Base-by-base conservation (phyloP, 2,329 filamentous ascomycete species). In the Sporothrix protearum region DNA sequence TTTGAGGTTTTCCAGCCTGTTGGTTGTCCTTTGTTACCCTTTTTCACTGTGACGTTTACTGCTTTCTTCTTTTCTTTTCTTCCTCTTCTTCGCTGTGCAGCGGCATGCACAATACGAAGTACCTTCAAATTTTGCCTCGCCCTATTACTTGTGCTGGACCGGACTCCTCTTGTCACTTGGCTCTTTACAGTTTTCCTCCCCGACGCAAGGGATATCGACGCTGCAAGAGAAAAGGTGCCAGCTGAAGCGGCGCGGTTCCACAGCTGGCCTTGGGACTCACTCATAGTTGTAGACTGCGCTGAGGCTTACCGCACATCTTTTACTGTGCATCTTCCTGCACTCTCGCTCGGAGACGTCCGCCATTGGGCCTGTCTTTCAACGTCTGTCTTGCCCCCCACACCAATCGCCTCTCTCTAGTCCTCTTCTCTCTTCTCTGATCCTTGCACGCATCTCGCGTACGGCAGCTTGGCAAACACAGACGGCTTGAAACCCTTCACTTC, bases 181-280 rank as follows among this genome's bases (percentile, higher is more conserved):
- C 49, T 16, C n/a, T 3, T 39, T 25, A 12, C 4, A 7, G 14
- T 66, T 55, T 19, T n/a, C 25, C 10, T 28, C 57, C 22, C 53
- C 42, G 57, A 70, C 42, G 68, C 68, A 70, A 70, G 68, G 68
- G 68, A 70, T 42, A 64, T 53, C 64, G 28, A 45, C 64, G 45
- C 57, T 70, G 68, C 55, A 70, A 70, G 68, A 57, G 36, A 45
- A 25, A 12, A n/a, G 45, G 3, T 33, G 6, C 42, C 64, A 66
- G 14, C 59, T 64, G 36, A 61, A 39, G 55, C 61, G 45, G 59
- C 16, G 51, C 47, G 42, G 45, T 45, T 45, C 25, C 22, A 28
- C 36, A 16, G 19, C 59, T 45, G 36, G 28, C 36, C 45, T 28
- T 64, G 59, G 36, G 49, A 61, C 12, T 61, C 47, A 51, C 49